Evolutionary conservation across 176 grass and related monocot species (phyloP), one percentile per base, ranked within the genome.

Genomic region (Hsuehochloa calcarea): DNA sequence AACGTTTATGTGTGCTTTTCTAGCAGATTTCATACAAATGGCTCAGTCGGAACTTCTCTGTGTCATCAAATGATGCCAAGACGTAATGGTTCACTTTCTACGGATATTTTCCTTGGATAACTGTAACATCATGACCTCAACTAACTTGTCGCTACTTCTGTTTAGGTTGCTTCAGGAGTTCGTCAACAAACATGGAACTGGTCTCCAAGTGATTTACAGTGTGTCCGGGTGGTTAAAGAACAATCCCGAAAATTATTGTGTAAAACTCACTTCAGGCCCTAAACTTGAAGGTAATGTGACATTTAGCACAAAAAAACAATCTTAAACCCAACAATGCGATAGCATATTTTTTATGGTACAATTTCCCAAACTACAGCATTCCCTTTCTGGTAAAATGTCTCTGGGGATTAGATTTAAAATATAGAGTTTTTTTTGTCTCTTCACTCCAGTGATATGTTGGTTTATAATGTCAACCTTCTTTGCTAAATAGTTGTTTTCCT

Each of bases 1-100:
- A 64, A 67, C 27, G 7, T 79, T 46, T 75, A 5, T 78, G 29
- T 77, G 44, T 67, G 27, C 34, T 81, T 87, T 19, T 84, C 19
- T 78, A 34, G n/a, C 91, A 99, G 93, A 87, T 99, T 86, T 96
- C 96, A 7, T 99, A 99, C 83, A 99, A 99, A 91, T 99, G 96
- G 96, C 88, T 99, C 51, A 99, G 96, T 88, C 88, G 96, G 46
- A 89, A 96, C 20, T 96, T 99, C 82, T 96, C 83, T 22, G 66
- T 99, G 4, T 99, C 92, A 47, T 99, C 97, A 78, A 96, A 99
- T 86, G 83, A 89, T 88, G 90, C 97, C 56, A 99, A 96, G 85
- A 94, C 92, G 97, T 96, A 75, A 63, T 8, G n/a, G 26, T 47
- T 78, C n/a, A 19, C 20, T 25, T 34, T 47, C 34, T 83, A 27